Percentiles rank a stretch among this genome's conserved stretches.
These are phyloP conservation scores for Colletotrichum echinochloae DNA, from an alignment of 2,329 filamentous ascomycete species.

Conservation along the genomic window DNA sequence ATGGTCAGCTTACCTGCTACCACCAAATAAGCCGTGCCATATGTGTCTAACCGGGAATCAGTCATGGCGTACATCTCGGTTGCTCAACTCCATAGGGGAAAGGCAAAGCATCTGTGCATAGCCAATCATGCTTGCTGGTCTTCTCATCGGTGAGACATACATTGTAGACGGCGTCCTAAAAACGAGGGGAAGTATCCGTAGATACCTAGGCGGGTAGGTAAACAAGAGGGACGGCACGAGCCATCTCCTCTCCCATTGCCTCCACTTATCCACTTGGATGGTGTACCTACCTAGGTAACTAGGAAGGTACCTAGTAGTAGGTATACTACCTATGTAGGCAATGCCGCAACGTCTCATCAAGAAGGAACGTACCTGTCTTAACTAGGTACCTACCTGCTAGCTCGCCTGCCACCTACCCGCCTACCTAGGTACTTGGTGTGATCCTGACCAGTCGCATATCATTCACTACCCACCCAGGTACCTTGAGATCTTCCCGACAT, in stretches of 20 bases:
- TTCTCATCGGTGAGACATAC: background rate
- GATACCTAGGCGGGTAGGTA: no score
- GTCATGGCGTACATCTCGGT: background rate
- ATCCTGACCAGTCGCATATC: conserved; percentile 1
- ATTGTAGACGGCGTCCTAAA: background rate
- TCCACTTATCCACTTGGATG: background rate
- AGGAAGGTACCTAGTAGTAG: no score
- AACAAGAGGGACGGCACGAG: conserved; percentile 17
- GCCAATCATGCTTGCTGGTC: conserved; percentile 4
- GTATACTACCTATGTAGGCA: no score
- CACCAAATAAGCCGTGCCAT: no score
- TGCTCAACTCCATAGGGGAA: background rate
- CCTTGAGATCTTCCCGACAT: background rate
- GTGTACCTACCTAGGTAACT: background rate
- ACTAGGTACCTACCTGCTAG: background rate
- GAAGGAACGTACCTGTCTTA: background rate
- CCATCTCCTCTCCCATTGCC: background rate
- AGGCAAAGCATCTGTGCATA: background rate
- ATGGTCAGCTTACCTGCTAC: no score
- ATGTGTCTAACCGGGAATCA: background rate
- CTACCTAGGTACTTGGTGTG: background rate
- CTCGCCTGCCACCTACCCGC: background rate
- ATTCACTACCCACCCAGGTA: background rate
- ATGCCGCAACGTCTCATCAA: background rate
- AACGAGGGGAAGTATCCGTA: no score